Evolutionary conservation across 2,329 filamentous ascomycete species (phyloP).

Genomic region (Xylaria multiplex): DNA sequence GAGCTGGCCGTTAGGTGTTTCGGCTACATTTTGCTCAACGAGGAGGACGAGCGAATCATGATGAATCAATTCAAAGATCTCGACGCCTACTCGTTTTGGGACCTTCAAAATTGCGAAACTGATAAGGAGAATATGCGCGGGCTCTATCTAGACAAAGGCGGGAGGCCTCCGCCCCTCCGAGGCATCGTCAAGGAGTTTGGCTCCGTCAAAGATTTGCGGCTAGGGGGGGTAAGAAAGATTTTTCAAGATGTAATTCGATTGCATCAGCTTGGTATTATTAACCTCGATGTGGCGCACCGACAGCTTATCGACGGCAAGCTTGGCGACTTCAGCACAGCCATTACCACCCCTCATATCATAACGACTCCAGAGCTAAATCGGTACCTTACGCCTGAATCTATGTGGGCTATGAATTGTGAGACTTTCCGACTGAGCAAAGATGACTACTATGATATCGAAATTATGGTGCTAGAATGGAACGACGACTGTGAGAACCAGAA

Average conservation of each 20-base stretch:
- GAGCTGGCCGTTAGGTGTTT: constrained; percentile 43
- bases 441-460: constrained; percentile 35
- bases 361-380: constrained; percentile 36
- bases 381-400: constrained; percentile 23
- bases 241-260: constrained; percentile 26
- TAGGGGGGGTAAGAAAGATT: constrained; percentile 13
- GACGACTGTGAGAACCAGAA: neutral
- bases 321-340: constrained; percentile 42
- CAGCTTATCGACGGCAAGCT: constrained; percentile 42
- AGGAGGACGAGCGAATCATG: constrained; percentile 20
- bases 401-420: constrained; percentile 26
- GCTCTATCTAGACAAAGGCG: neutral
- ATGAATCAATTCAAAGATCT: no score
- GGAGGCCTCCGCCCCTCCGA: neutral
- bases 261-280: constrained; percentile 38
- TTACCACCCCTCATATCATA: constrained; percentile 43
- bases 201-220: neutral
- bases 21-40: constrained; percentile 45
- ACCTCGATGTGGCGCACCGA: constrained; percentile 28
- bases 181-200: neutral
- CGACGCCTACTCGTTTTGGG: no score
- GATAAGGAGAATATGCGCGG: neutral
- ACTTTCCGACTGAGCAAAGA: constrained; percentile 22
- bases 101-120: neutral
- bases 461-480: constrained; percentile 26